phyloP scores from a whole-genome alignment of 331 rosid species.

The Arachis monticola region DNA sequence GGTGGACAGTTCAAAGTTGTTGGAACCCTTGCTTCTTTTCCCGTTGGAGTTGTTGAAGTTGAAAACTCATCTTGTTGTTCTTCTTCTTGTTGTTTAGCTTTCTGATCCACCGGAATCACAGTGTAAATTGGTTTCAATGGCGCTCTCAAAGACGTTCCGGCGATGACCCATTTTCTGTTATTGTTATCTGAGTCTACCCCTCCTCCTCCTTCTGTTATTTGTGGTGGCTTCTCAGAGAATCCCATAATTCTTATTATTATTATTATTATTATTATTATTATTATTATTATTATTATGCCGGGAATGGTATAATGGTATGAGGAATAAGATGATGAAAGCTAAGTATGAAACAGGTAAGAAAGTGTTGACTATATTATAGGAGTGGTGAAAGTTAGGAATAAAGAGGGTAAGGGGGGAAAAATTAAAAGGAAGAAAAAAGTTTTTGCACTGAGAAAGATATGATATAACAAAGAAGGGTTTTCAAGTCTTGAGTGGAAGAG shows the following conservation, averaged over 20 bases:
- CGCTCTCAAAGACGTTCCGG: constrained; percentile 61
- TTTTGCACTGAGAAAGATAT: constrained; percentile 31
- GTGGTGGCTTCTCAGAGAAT: constrained; percentile 50
- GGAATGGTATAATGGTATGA: constrained; percentile 2
- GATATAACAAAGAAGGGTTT: neutral
- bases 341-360: constrained; percentile 40
- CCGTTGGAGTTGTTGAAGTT: constrained; percentile 70
- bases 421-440: neutral
- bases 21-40: constrained; percentile 66
- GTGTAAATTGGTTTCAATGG: constrained; percentile 72
- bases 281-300: too few relatives aligned
- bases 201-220: constrained; percentile 40
- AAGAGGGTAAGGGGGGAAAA: constrained; percentile 30
- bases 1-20: constrained; percentile 70
- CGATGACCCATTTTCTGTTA: constrained; percentile 65
- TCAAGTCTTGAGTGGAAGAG: constrained; percentile 33
- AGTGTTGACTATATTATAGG: constrained; percentile 39
- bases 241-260: constrained; percentile 51
- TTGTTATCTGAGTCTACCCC: constrained; percentile 57
- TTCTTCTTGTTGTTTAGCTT: constrained; percentile 27
- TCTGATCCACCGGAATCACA: constrained; percentile 30
- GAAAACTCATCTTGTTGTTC: constrained; percentile 44
- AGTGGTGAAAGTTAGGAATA: constrained; percentile 41
- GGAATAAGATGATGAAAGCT: constrained; percentile 15
- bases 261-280: too few relatives aligned